phyloP scores from a whole-genome alignment of 108 stramenopile genomes.

The Cyclostephanos tholiformis region DNA sequence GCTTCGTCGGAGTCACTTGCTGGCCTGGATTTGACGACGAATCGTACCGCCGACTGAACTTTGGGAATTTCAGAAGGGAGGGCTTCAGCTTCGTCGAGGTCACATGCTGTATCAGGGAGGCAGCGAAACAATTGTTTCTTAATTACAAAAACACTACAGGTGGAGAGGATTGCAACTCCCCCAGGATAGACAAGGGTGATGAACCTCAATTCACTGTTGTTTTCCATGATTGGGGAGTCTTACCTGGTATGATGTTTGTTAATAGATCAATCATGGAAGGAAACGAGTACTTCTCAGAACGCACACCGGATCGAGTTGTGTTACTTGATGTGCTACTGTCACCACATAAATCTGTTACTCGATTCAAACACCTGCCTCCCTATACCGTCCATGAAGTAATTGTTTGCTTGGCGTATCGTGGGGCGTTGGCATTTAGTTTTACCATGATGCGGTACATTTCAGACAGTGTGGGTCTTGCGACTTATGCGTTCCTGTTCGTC shows the following conservation, averaged over 20 bases:
- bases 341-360: slow-evolving; percentile 33
- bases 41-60: slow-evolving; percentile 21
- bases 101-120: slow-evolving; percentile 37
- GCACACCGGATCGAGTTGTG: slow-evolving; percentile 43
- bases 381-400: slow-evolving; percentile 14
- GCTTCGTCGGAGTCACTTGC: slow-evolving; percentile 53
- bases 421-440: slow-evolving; percentile 27
- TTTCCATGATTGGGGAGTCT: slow-evolving; percentile 60
- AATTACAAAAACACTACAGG: slow-evolving; percentile 16
- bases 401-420: slow-evolving; percentile 31
- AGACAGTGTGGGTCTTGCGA: slow-evolving; percentile 30
- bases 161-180: background rate
- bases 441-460: slow-evolving; percentile 24
- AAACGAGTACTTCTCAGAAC: slow-evolving; percentile 3
- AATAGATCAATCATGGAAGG: slow-evolving; percentile 47
- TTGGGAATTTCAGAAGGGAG: slow-evolving; percentile 16
- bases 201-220: slow-evolving; percentile 44
- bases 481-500: background rate
- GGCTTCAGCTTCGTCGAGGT: slow-evolving; percentile 54
- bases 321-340: slow-evolving; percentile 50
- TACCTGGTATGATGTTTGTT: slow-evolving; percentile 44
- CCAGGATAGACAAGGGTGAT: slow-evolving; percentile 1
- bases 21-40: slow-evolving; percentile 47
- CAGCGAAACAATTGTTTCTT: slow-evolving; percentile 22
- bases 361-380: slow-evolving; percentile 4